Conservation (phyloP, 2,329 filamentous ascomycete species). For the Pseudogymnoascus sp. region DNA sequence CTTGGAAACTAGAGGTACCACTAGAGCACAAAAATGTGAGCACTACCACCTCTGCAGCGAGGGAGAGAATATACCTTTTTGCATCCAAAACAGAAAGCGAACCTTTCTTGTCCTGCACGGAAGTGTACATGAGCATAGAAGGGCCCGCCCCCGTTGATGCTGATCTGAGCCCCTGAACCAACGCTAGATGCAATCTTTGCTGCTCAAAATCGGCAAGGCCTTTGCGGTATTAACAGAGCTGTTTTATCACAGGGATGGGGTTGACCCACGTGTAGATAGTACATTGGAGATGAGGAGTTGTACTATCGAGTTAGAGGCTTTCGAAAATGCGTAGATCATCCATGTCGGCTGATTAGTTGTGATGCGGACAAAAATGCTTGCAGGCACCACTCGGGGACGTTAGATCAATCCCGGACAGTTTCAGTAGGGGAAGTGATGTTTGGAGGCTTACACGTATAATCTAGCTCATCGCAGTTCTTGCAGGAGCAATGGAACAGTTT, state of each 20-base stretch:
- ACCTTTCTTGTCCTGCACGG: background rate
- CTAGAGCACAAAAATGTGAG: background rate
- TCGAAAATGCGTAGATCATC: constrained; percentile 9
- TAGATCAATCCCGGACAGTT: background rate
- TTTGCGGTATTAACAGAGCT: background rate
- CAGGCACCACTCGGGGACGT: background rate
- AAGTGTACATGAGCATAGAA: constrained; percentile 13
- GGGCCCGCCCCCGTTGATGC: background rate
- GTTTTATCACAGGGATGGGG: background rate
- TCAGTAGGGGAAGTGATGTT: background rate
- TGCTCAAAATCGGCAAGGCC: background rate
- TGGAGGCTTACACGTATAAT: background rate
- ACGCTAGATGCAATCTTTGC: background rate
- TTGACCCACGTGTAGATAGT: background rate
- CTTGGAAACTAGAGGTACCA: background rate
- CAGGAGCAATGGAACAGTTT: constrained; percentile 6
- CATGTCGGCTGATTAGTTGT: background rate
- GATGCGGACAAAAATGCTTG: constrained; percentile 6
- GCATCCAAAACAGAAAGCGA: background rate
- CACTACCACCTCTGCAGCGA: background rate
- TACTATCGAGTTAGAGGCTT: background rate
- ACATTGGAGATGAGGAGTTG: background rate
- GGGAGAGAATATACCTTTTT: background rate
- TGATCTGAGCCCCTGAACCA: constrained; percentile 10
- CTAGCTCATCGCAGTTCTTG: constrained; percentile 4